A percentile compares a stretch with the other conserved stretches of the same genome.
These are phyloP conservation scores for Plenodomus tracheiphilus DNA, from an alignment of 2,329 filamentous ascomycete genomes.

Conservation along the genomic window DNA sequence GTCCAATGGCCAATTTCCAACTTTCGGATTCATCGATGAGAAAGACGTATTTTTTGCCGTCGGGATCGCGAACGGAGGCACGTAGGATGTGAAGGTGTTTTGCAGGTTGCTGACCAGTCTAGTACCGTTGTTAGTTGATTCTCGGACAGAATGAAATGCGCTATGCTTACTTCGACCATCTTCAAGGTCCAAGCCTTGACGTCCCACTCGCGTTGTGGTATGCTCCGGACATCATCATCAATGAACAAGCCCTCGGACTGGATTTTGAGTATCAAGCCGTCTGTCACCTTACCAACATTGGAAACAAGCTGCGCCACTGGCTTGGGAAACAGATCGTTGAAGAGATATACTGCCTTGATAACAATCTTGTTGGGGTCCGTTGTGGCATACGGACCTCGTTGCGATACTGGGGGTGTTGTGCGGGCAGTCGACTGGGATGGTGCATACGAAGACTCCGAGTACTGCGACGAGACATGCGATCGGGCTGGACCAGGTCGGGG, in stretches of 20 bases:
- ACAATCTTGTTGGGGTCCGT: constrained; percentile 95
- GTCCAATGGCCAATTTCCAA: constrained; percentile 64
- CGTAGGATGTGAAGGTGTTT: constrained; percentile 58
- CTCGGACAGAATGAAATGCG: neutral
- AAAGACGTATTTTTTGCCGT: constrained; percentile 65
- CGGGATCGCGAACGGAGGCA: constrained; percentile 61
- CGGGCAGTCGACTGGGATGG: constrained; percentile 80
- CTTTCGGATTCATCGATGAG: constrained; percentile 61
- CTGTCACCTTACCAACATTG: constrained; percentile 81
- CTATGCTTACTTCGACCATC: constrained; percentile 66
- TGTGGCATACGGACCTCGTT: constrained; percentile 78
- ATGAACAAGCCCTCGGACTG: constrained; percentile 95
- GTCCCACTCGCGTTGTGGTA: constrained; percentile 97
- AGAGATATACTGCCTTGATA: constrained; percentile 89
- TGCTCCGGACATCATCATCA: constrained; percentile 88
- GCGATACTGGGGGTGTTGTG: constrained; percentile 80
- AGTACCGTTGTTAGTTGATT: neutral
- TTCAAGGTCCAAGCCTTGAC: constrained; percentile 98
- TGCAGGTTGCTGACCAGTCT: constrained; percentile 51
- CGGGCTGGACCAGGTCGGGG: constrained; percentile 26
- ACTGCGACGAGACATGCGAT: constrained; percentile 53
- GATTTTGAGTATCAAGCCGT: constrained; percentile 88
- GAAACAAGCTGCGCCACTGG: constrained; percentile 88
- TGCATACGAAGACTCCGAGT: constrained; percentile 85
- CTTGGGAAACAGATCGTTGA: constrained; percentile 87